These are phyloP conservation scores for Rhizoclosmatium globosum DNA, from an alignment of 192 early-diverging fungal genomes.

Conservation along the genomic window DNA sequence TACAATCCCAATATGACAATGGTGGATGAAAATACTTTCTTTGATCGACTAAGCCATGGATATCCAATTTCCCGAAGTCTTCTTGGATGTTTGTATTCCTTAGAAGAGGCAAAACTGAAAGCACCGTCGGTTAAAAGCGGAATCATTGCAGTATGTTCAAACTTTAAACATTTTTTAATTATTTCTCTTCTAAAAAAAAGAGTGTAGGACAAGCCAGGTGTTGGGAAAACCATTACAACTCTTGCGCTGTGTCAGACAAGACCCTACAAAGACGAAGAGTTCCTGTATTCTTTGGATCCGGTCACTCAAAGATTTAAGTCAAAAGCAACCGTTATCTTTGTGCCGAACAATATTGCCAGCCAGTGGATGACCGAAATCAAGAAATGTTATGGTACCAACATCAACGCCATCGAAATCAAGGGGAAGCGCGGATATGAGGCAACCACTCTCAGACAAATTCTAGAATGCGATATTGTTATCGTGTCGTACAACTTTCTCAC, in stretches of 20 bases:
- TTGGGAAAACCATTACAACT: conserved; percentile 39
- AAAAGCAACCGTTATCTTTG: conserved; percentile 21
- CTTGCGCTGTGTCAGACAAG: conserved; percentile 34
- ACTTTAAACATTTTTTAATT: neutral
- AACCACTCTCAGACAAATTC: neutral
- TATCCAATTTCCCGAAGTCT: neutral
- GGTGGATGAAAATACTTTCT: neutral
- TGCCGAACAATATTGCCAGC: conserved; percentile 23
- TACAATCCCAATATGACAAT: conserved; percentile 4
- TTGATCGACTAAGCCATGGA: neutral
- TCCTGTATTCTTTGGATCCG: neutral
- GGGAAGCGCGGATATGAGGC: conserved; percentile 16
- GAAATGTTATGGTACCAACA: conserved; percentile 28
- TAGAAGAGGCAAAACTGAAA: neutral
- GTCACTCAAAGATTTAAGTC: neutral
- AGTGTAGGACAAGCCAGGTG: conserved; percentile 35
- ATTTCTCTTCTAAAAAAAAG: neutral
- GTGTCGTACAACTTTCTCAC: conserved; percentile 34
- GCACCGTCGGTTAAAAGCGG: conserved; percentile 11
- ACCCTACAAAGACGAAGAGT: neutral
- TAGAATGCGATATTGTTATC: conserved; percentile 16
- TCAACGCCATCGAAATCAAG: conserved; percentile 30
- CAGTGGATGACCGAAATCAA: conserved; percentile 37
- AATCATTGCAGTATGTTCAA: conserved; percentile 34
- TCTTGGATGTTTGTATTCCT: neutral